These are phyloP conservation scores for Malus hybrid DNA, from an alignment of 331 rosid genomes.

Conservation along the genomic window DNA sequence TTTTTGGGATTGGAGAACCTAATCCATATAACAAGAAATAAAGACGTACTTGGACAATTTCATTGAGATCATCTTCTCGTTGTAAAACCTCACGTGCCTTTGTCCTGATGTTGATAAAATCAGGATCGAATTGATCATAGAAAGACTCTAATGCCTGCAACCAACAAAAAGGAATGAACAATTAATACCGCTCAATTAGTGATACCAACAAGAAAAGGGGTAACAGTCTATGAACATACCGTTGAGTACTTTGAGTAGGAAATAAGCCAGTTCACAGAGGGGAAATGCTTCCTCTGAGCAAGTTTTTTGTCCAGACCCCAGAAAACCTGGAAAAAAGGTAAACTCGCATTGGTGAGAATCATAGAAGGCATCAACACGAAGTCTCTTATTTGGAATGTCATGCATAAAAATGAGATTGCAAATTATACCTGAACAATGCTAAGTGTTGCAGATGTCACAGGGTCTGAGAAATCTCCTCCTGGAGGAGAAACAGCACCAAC, in stretches of 20 bases:
- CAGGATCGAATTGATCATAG: conserved; percentile 93
- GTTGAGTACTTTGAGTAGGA: conserved; percentile 90
- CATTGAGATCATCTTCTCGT: conserved; percentile 97
- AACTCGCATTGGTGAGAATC: not conserved
- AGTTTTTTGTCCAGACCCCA: conserved; percentile 99
- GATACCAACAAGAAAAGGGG: not conserved
- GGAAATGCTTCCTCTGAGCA: conserved; percentile 99
- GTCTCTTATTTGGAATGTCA: not conserved
- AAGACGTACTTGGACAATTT: conserved; percentile 82
- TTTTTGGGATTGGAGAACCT: not conserved
- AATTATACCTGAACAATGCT: conserved; percentile 87
- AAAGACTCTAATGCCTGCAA: conserved; percentile 80
- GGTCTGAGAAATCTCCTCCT: conserved; percentile 99
- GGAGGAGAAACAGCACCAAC: conserved; percentile 99
- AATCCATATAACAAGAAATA: not conserved
- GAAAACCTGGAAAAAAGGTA: conserved; percentile 56
- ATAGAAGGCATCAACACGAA: not conserved
- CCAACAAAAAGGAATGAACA: not conserved
- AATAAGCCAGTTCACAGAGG: conserved; percentile 98
- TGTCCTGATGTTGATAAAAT: conserved; percentile 91
- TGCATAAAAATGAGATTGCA: not conserved
- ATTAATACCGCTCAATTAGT: not conserved
- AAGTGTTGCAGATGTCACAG: conserved; percentile 98
- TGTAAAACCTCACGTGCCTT: conserved; percentile 96
- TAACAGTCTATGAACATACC: conserved; percentile 38